Base-by-base conservation (phyloP, 148 eudicot species). In the Rhododendron griersonianum region DNA sequence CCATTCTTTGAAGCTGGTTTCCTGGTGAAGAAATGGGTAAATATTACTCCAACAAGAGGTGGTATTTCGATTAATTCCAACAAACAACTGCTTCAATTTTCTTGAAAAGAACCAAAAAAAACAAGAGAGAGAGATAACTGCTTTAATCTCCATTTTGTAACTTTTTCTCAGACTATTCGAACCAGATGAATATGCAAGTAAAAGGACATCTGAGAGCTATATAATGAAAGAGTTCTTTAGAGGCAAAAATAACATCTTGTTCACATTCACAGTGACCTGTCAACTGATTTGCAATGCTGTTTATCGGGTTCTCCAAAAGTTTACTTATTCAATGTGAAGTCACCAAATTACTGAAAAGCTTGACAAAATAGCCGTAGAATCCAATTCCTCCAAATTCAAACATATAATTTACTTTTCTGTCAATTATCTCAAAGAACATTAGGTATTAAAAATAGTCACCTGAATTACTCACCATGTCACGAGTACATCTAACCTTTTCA, bases 1-100 rank as follows among this genome's bases (percentile, higher is more conserved):
- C 99, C 99, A 97, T 86, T 97, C 98, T 85, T 91, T 97, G 86
- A 94, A 94, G 91, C 88, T 93, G 75, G 94, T 92, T 45, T 92
- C 99, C 99, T 97, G 91, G 79, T 81, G 86, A 65, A 50, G 84
- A 77, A 23, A 73, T 23, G 37, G 59, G 16, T 11, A 83, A 33
- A 18, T n/a, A 48, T 45, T 18, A 28, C 74, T 83, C 63, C 10
- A 39, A 28, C 28, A 67, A 45, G 76, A 23, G 19, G 7, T 44
- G 23, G 84, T 15, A 48, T 2, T 25, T n/a, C 6, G 3, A 80
- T 25, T 15, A 28, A 25, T 80, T 15, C 9, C 19, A 53, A 37
- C 67, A 81, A 30, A 50, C 23, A 53, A 80, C 44, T 50, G 3
- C 14, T 80, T 51, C 23, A 47, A 1, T 47, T 16, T 78, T 13